These are phyloP conservation scores for Penicillium crustosum DNA, from an alignment of 2,329 filamentous ascomycete species.

Conservation along the genomic window DNA sequence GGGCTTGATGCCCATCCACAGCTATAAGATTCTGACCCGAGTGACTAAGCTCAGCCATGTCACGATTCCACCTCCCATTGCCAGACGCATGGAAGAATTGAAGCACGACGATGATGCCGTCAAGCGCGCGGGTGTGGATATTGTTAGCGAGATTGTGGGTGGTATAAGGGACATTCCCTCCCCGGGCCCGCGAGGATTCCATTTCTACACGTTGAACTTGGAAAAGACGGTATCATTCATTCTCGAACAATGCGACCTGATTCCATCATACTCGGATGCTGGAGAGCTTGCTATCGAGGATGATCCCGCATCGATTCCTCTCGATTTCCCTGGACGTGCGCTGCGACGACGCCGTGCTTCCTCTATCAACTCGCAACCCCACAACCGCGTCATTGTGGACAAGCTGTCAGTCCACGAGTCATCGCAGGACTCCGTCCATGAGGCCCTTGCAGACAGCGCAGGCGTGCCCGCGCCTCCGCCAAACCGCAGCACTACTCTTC, in stretches of 20 bases:
- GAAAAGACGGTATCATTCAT: slow-evolving; percentile 96
- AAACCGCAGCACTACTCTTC: slow-evolving; percentile 77
- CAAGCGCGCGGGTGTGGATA: slow-evolving; percentile 53
- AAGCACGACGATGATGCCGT: slow-evolving; percentile 51
- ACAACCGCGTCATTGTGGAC: slow-evolving; percentile 83
- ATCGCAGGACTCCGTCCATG: slow-evolving; percentile 48
- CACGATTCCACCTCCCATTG: slow-evolving; percentile 68
- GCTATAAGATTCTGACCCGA: slow-evolving; percentile 90
- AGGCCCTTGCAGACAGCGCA: slow-evolving; percentile 74
- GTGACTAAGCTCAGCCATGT: slow-evolving; percentile 95
- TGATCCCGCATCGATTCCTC: slow-evolving; percentile 23
- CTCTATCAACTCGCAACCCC: slow-evolving; percentile 77
- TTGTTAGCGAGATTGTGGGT: slow-evolving; percentile 80
- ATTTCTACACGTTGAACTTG: slow-evolving; percentile 95
- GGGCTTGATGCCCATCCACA: slow-evolving; percentile 96
- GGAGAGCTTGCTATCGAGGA: slow-evolving; percentile 48
- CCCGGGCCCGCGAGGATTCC: slow-evolving; percentile 72
- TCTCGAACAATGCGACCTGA: slow-evolving; percentile 79
- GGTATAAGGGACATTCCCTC: slow-evolving; percentile 67
- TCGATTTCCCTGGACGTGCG: slow-evolving; percentile 33
- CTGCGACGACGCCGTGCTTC: slow-evolving; percentile 62
- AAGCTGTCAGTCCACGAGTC: slow-evolving; percentile 43
- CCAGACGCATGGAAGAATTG: slow-evolving; percentile 58
- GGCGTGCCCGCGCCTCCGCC: slow-evolving; percentile 71
- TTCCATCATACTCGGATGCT: slow-evolving; percentile 58